Evolutionary conservation across 306 rosid genomes (phyloP).

Genomic region (Argentina anserina): DNA sequence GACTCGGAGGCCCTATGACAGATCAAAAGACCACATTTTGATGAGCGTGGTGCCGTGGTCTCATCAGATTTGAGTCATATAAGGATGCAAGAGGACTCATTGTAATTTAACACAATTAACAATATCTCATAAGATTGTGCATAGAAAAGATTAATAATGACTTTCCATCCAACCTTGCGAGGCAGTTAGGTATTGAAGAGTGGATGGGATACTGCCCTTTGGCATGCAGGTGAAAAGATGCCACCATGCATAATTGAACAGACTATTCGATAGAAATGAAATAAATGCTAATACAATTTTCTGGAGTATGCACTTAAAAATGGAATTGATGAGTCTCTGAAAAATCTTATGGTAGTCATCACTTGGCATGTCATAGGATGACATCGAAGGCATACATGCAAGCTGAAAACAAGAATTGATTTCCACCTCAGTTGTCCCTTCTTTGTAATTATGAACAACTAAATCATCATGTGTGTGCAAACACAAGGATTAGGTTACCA

Average conservation of each 20-base stretch:
- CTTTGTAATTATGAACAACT: conserved; percentile 21
- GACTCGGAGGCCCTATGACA: conserved; percentile 19
- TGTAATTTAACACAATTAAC: conserved; percentile 10
- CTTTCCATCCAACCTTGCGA: conserved; percentile 35
- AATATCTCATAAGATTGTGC: conserved; percentile 12
- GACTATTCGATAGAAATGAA: conserved; percentile 25
- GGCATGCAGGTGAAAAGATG: conserved; percentile 41
- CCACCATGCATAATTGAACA: conserved; percentile 22
- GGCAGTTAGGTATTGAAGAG: conserved; percentile 75
- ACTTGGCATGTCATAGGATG: conserved; percentile 8
- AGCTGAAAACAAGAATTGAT: background rate
- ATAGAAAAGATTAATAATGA: conserved; percentile 1
- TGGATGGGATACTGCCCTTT: conserved; percentile 44
- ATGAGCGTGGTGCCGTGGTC: conserved; percentile 6
- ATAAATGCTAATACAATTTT: conserved; percentile 8
- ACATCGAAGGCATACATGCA: conserved; percentile 6
- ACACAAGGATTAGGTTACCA: conserved; percentile 7
- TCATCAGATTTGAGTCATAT: conserved; percentile 14
- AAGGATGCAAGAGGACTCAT: conserved; percentile 27
- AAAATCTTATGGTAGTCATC: conserved; percentile 19
- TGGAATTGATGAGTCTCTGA: conserved; percentile 25
- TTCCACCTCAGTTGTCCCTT: conserved; percentile 21
- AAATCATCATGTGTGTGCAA: conserved; percentile 8
- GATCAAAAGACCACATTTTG: conserved; percentile 18
- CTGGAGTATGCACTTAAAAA: background rate